Base-by-base conservation (phyloP, 2,329 filamentous ascomycete species). In the Parascedosporium putredinis region DNA sequence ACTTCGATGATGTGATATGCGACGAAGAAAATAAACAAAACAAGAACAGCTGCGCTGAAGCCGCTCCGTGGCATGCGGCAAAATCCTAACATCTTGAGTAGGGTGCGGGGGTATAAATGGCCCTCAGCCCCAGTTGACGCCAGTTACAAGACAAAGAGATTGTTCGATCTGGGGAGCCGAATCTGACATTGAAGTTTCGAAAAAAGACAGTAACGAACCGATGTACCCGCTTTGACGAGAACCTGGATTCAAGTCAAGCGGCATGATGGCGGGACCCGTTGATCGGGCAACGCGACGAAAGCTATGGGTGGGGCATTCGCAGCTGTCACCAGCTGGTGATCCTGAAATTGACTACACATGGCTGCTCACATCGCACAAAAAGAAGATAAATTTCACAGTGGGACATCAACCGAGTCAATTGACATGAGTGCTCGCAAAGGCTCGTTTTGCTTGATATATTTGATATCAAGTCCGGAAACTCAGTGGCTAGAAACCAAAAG, bases 21-120 rank as follows among this genome's bases (percentile, higher is more conserved):
- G 27, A 38, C 23, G 16, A 52, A 20, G 22, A 50, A 52, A 16
- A 54, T 27, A 16, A 52, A 12, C 7, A 50, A 36, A 23, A 54
- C 14, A 18, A 44, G 27, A 16, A 48, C 24, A 10, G 46, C 50
- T 14, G 36, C 25, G 16, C 45, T 38, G 10, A 54, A 12, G 8
- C 47, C 38, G 12, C 52, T 36, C 14, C 52, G 50, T 10, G 45
- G 52, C 14, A 45, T 45, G 7, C 22, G 24, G 22, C 48, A 16
- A 12, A 47, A 44, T 24, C 40, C 18, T 20, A 42, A 22, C 38
- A 42, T 42, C 10, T 20, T 42, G 38, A 5, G 20, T 7, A 3
- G 10, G 12, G 9, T 18, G 33, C n/a, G n/a, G n/a, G n/a, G n/a
- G n/a, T n/a, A n/a, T n/a, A n/a, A n/a, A n/a, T n/a, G n/a, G n/a